Evolutionary conservation across 2,329 filamentous ascomycete genomes (phyloP), one percentile per base, ranked within the genome.

Genomic region (Fusarium sp.): DNA sequence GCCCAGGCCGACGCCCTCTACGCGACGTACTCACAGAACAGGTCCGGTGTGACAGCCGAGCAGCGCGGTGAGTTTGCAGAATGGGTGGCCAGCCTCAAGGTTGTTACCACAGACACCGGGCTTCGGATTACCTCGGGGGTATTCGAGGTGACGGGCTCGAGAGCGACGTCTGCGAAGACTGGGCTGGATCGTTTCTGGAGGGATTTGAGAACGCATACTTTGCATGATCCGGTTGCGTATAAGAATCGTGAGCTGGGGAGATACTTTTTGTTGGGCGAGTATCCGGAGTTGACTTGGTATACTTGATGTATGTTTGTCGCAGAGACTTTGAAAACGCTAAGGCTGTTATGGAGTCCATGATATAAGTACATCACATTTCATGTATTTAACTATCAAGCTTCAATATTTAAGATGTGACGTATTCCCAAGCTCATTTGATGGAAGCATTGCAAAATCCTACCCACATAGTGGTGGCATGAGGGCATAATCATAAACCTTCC

Each of bases 201-300:
- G 45, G 88, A 91, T 71, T 79, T 90, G n/a, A 77, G 89, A 7
- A 90, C 88, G 6, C 89, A 91, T 76, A 86, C 84, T 1, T 75
- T 91, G 70, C 89, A 91, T 76, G 89, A 91, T 75, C 89, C 88
- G 1, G 87, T 91, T 28, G 86, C 88, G 24, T 90, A 90, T 71
- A 90, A 90, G 81, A 88, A 89, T 57, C 77, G 85, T 5, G 88
- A 91, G 76, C 70, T 90, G 51, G 88, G 88, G 0, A 77, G 85
- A 22, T 90, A 82, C 72, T 79, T 84, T 39, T 71, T 91, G 55
- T 70, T 90, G 49, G 82, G 80, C 15, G 86, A 90, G 77, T 71
- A 84, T 13, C 87, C 88, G 1, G 82, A 84, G 75, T 32, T 40
- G 6, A 61, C 57, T 19, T 61, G 57, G 57, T 61, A 61, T 19